phyloP scores from a whole-genome alignment of 306 rosid species.

The Lathyrus tuberosus region DNA sequence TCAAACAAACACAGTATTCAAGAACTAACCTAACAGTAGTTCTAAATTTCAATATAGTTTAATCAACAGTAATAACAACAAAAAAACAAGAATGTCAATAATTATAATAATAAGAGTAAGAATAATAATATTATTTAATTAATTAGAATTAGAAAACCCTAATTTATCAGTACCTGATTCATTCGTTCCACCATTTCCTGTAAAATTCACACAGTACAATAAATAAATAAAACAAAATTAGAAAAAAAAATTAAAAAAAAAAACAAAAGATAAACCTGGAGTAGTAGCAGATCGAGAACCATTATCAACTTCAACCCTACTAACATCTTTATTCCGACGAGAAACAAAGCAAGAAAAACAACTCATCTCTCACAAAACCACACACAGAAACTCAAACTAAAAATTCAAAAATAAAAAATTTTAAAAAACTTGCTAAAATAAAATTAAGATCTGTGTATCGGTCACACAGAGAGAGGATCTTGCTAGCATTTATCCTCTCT shows the following conservation, averaged over 20 bases:
- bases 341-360: slow-evolving; percentile 48
- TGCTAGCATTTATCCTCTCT: not conserved
- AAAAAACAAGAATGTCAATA: not conserved
- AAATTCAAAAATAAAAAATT: not conserved
- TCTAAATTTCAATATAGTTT: not conserved
- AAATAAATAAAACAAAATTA: not conserved
- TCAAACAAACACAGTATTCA: not conserved
- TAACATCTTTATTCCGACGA: slow-evolving; percentile 49
- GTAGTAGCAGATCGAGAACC: slow-evolving; percentile 42
- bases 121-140: not conserved
- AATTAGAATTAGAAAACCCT: slow-evolving; percentile 3
- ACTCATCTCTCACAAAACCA: slow-evolving; percentile 30
- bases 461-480: slow-evolving; percentile 25
- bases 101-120: not conserved
- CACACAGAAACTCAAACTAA: not conserved
- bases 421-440: not conserved
- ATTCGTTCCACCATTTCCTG: slow-evolving; percentile 55
- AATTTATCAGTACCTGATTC: slow-evolving; percentile 37
- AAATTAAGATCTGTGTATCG: not conserved
- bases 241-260: not conserved
- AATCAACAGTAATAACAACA: not conserved
- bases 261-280: slow-evolving; percentile 16
- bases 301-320: slow-evolving; percentile 49
- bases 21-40: not conserved
- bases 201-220: slow-evolving; percentile 22